These are phyloP conservation scores for Lactarius pseudohatsudake DNA, from an alignment of 768 basidiomycete species.

Conservation along the genomic window DNA sequence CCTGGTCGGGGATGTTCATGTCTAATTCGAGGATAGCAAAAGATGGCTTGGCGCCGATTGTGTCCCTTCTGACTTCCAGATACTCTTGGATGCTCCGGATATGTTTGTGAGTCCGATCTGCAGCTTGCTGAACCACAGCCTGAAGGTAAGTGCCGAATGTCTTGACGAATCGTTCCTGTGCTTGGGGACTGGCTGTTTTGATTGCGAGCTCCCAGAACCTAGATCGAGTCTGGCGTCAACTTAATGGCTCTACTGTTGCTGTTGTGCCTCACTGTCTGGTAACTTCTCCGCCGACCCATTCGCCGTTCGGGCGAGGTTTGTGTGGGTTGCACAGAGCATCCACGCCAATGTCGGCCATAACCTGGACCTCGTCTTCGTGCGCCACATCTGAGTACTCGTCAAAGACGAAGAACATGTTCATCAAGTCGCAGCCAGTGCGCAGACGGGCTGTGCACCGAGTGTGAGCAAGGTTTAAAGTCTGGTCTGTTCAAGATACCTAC, in stretches of 20 bases:
- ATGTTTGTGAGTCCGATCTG: conserved; percentile 25
- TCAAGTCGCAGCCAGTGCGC: conserved; percentile 32
- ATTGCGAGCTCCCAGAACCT: conserved; percentile 32
- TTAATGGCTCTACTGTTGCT: neutral
- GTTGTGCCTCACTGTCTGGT: conserved; percentile 28
- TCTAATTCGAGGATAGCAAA: conserved; percentile 27
- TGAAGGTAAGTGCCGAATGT: conserved; percentile 27
- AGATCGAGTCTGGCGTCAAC: conserved; percentile 5
- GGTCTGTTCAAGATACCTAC: conserved; percentile 8
- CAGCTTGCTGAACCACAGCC: conserved; percentile 27
- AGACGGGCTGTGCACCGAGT: conserved; percentile 16
- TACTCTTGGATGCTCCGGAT: conserved; percentile 26
- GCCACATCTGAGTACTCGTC: conserved; percentile 33
- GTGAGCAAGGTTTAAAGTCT: neutral
- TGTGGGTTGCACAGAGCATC: conserved; percentile 31
- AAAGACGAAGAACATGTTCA: conserved; percentile 34
- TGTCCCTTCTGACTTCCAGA: conserved; percentile 27
- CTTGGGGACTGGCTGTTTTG: conserved; percentile 24
- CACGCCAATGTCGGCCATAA: conserved; percentile 30
- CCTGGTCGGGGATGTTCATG: conserved; percentile 26
- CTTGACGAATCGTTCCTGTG: conserved; percentile 29
- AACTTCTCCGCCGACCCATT: conserved; percentile 31
- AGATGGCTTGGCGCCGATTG: conserved; percentile 28
- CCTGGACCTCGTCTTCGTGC: conserved; percentile 26
- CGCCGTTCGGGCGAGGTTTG: conserved; percentile 28